These are phyloP conservation scores for Oryza punctata DNA, from an alignment of 176 grass and related monocot genomes.

Conservation along the genomic window DNA sequence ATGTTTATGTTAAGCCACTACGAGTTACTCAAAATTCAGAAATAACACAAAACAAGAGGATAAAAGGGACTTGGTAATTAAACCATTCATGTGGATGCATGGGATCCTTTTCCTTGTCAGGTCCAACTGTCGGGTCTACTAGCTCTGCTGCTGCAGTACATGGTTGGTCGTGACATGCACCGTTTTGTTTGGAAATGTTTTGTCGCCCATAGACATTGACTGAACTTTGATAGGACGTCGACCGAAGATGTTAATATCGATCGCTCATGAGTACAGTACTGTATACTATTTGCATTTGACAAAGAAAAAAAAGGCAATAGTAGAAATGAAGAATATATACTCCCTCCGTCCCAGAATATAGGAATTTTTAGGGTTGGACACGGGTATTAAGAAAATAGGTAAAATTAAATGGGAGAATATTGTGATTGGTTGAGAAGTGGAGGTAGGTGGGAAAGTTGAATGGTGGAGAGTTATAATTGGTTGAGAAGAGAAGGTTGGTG, in stretches of 20 bases:
- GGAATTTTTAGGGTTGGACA: too few relatives aligned
- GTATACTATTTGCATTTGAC: background rate
- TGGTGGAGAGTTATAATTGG: too few relatives aligned
- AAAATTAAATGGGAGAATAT: too few relatives aligned
- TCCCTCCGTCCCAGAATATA: too few relatives aligned
- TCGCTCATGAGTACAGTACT: too few relatives aligned
- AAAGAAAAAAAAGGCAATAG: background rate
- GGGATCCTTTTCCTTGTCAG: background rate
- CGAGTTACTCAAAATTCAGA: too few relatives aligned
- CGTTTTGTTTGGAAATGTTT: background rate
- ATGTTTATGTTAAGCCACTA: too few relatives aligned
- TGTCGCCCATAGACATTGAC: background rate
- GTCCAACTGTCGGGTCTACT: background rate
- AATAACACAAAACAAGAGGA: too few relatives aligned
- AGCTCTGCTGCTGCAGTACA: background rate
- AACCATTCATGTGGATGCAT: background rate
- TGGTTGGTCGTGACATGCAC: background rate
- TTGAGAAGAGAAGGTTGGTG: too few relatives aligned
- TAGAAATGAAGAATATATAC: background rate
- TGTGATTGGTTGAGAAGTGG: too few relatives aligned
- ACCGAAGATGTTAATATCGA: background rate
- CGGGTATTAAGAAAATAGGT: too few relatives aligned
- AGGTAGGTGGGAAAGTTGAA: too few relatives aligned
- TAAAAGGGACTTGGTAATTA: background rate
- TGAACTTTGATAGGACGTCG: background rate